A percentile compares a stretch with the other conserved stretches of the same genome.
Evolutionary conservation across 179 eudicot genomes (phyloP).

Genomic region (Gypsophila paniculata): DNA sequence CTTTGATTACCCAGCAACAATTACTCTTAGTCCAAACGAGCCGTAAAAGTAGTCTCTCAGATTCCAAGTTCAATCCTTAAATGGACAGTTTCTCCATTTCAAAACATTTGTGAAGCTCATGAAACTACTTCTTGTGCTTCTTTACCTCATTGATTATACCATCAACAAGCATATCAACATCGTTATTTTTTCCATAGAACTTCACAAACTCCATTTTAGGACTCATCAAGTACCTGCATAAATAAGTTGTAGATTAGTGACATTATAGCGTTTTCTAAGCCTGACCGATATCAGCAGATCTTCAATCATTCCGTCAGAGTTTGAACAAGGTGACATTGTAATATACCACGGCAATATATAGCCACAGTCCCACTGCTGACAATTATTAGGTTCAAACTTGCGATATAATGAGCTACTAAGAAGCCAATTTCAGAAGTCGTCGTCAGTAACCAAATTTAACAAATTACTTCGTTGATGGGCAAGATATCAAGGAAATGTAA

Average conservation of each 20-base stretch:
- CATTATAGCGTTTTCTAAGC: neutral
- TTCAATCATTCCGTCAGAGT: neutral
- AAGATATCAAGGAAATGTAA: slow-evolving; percentile 6
- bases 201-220: slow-evolving; percentile 84
- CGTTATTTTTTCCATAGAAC: slow-evolving; percentile 78
- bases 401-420: neutral
- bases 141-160: slow-evolving; percentile 76
- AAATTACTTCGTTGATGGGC: no score
- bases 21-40: no score
- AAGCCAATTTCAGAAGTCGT: neutral
- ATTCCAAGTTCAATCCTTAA: neutral
- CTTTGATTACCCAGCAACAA: no score
- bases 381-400: neutral
- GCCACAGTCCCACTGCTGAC: neutral
- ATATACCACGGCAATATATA: no score
- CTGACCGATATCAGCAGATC: neutral
- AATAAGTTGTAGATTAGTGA: neutral
- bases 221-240: slow-evolving; percentile 92
- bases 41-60: slow-evolving; percentile 1
- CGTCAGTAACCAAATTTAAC: neutral
- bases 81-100: neutral
- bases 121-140: slow-evolving; percentile 50
- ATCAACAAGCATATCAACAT: slow-evolving; percentile 63
- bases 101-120: neutral
- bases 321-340: neutral